A percentile compares a stretch with the other conserved stretches of the same genome.
Evolutionary conservation across 306 rosid species (phyloP).

Genomic region (Castanea crenata): DNA sequence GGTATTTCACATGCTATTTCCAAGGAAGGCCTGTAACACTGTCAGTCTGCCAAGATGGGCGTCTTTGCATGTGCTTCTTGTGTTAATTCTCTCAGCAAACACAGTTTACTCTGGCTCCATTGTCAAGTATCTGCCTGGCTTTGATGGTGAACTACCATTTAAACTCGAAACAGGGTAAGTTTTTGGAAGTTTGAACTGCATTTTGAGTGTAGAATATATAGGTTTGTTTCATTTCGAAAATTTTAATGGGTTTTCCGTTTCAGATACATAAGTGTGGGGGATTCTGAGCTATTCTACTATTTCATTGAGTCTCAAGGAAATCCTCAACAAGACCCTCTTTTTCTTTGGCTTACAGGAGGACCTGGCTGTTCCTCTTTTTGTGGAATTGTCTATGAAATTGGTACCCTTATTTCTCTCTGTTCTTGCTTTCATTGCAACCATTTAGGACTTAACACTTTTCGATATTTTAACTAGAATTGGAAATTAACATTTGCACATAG

Average conservation of each 20-base stretch:
- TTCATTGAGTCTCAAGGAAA: conserved; percentile 20
- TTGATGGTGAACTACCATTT: conserved; percentile 17
- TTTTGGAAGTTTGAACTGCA: background rate
- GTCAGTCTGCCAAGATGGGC: background rate
- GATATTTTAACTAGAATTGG: too few relatives aligned
- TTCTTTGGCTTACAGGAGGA: conserved; percentile 27
- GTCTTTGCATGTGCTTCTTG: background rate
- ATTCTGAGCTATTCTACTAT: conserved; percentile 22
- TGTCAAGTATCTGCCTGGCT: conserved; percentile 11
- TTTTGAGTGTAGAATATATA: background rate
- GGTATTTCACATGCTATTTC: background rate
- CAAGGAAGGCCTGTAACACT: background rate
- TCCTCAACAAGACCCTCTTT: conserved; percentile 23
- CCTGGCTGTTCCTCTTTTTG: conserved; percentile 19
- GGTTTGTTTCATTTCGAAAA: background rate
- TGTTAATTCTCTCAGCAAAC: background rate
- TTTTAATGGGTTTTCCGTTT: background rate
- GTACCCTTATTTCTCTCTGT: background rate
- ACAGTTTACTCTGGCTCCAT: background rate
- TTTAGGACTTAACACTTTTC: too few relatives aligned
- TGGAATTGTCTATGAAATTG: conserved; percentile 21
- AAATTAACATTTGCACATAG: too few relatives aligned
- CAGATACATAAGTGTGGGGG: conserved; percentile 15
- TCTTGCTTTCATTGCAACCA: too few relatives aligned
- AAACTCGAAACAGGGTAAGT: conserved; percentile 13